These are phyloP conservation scores for Talaromyces marneffei DNA, from an alignment of 2,329 filamentous ascomycete species.

Conservation along the genomic window DNA sequence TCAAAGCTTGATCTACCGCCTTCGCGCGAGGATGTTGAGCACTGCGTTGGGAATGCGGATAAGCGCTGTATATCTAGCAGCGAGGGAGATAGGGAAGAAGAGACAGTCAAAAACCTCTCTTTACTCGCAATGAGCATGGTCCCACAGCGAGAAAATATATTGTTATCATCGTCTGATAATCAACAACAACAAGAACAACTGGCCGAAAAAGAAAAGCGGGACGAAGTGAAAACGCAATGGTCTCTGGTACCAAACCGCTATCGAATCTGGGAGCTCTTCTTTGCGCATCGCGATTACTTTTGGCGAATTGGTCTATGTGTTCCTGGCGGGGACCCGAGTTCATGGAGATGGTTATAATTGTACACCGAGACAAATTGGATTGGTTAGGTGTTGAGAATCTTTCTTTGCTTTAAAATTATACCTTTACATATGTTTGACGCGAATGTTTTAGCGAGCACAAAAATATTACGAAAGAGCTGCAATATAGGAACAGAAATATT, in stretches of 20 bases:
- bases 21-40: conserved; percentile 58
- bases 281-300: conserved; percentile 94
- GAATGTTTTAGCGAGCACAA: not conserved
- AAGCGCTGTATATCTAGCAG: conserved; percentile 62
- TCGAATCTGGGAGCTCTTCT: conserved; percentile 87
- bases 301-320: conserved; percentile 87
- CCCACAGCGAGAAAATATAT: not conserved
- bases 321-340: conserved; percentile 56
- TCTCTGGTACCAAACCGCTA: conserved; percentile 47
- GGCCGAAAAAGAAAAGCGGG: not conserved
- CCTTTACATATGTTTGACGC: too few species aligned
- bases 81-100: conserved; percentile 23
- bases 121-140: not conserved
- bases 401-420: not conserved
- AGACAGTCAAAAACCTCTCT: not conserved
- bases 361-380: too few species aligned
- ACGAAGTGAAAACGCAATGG: conserved; percentile 13
- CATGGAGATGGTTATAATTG: conserved; percentile 12
- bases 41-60: conserved; percentile 69
- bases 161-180: not conserved
- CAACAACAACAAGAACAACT: too few species aligned
- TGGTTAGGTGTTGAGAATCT: too few species aligned
- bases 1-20: conserved; percentile 65
- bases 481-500: not conserved
- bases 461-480: not conserved